Percentiles rank a stretch among this genome's conserved stretches.
These are phyloP conservation scores for Nicotiana attenuata DNA, from an alignment of 257 asterid species.

Conservation along the genomic window DNA sequence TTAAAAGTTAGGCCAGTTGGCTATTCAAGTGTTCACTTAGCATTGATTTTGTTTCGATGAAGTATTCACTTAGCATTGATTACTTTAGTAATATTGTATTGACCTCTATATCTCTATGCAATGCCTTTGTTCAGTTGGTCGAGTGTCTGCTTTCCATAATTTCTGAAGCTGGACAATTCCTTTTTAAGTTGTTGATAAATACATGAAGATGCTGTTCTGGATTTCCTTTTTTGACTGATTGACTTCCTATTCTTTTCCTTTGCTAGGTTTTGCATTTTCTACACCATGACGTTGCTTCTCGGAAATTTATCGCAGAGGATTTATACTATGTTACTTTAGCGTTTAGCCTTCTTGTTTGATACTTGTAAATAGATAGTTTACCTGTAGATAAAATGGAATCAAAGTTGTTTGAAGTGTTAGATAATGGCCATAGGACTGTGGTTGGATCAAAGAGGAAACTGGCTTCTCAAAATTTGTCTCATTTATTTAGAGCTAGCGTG, in stretches of 20 bases:
- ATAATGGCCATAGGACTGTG: slow-evolving; percentile 35
- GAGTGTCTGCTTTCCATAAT: neutral
- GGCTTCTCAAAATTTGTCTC: slow-evolving; percentile 26
- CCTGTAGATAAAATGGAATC: slow-evolving; percentile 47
- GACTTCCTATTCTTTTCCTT: slow-evolving; percentile 5
- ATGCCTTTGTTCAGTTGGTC: neutral
- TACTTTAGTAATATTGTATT: neutral
- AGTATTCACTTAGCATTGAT: neutral
- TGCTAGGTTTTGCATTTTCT: neutral
- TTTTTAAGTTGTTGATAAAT: slow-evolving; percentile 7
- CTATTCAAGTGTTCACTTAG: slow-evolving; percentile 1
- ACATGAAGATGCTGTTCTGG: neutral
- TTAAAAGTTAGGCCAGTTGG: neutral
- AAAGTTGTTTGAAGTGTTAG: slow-evolving; percentile 66
- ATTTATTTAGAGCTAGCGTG: slow-evolving; percentile 29
- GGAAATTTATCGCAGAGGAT: neutral
- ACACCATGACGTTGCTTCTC: neutral
- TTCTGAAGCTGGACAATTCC: neutral
- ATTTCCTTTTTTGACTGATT: slow-evolving; percentile 3
- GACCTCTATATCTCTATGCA: neutral
- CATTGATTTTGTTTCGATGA: neutral
- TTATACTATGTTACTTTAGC: slow-evolving; percentile 17
- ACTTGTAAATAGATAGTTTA: slow-evolving; percentile 44
- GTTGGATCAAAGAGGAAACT: slow-evolving; percentile 60
- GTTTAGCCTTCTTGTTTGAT: slow-evolving; percentile 30